Conservation (phyloP, 129 eudicot genomes). For the Helichrysum umbraculigerum region DNA sequence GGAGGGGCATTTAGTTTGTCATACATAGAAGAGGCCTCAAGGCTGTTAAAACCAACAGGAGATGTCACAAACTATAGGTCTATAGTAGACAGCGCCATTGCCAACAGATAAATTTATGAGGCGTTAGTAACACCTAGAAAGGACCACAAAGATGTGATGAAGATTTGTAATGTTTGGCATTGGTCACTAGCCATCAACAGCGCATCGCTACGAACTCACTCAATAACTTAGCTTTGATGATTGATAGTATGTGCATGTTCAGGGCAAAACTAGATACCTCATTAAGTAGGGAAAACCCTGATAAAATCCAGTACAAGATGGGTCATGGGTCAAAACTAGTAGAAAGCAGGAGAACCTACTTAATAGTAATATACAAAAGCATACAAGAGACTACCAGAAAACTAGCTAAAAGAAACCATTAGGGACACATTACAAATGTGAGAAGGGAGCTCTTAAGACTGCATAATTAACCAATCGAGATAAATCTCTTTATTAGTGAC, state of each 20-base stretch:
- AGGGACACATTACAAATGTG: not conserved
- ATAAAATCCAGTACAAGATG: not conserved
- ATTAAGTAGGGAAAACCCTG: too few relatives aligned
- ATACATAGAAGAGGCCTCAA: not conserved
- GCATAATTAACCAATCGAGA: too few relatives aligned
- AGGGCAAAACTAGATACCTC: too few relatives aligned
- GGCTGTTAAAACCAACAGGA: not conserved
- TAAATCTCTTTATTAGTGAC: not conserved
- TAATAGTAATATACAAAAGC: not conserved
- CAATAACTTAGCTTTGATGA: too few relatives aligned
- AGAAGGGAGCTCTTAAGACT: slow-evolving; percentile 4
- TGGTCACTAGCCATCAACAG: too few relatives aligned
- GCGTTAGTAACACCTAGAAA: not conserved
- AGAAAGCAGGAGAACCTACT: not conserved
- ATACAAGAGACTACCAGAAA: not conserved
- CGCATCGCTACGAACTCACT: too few relatives aligned
- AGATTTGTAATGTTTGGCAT: not conserved
- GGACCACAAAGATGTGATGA: not conserved
- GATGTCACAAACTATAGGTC: not conserved
- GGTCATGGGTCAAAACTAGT: not conserved
- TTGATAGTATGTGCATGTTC: too few relatives aligned
- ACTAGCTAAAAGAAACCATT: not conserved
- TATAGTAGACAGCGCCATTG: not conserved
- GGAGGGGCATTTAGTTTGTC: not conserved
- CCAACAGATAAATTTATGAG: not conserved